A percentile compares a stretch with the other conserved stretches of the same genome.
phyloP scores from a whole-genome alignment of 495 filamentous ascomycete genomes.

The Xanthoparmelia taractica region DNA sequence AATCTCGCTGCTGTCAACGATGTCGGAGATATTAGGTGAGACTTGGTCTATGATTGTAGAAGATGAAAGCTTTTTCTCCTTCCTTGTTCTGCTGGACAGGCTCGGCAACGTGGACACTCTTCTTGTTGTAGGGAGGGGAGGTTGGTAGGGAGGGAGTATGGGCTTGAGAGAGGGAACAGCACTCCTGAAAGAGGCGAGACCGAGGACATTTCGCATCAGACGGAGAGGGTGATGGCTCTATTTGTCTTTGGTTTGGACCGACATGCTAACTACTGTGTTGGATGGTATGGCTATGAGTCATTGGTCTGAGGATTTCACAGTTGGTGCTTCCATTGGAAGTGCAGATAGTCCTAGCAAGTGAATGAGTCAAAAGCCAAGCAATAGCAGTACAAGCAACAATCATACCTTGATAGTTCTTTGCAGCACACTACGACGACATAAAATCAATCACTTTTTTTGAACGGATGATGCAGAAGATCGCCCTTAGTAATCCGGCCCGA shows the following conservation, averaged over 20 bases:
- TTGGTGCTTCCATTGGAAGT: neutral
- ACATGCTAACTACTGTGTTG: neutral
- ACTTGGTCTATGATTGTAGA: neutral
- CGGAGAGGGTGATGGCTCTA: neutral
- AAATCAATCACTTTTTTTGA: neutral
- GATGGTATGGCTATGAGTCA: neutral
- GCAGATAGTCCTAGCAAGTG: neutral
- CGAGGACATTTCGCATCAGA: slow-evolving; percentile 13
- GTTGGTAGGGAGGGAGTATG: neutral
- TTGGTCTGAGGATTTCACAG: neutral
- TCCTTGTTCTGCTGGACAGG: neutral
- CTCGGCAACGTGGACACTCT: neutral
- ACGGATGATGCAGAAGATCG: neutral
- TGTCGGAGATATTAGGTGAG: neutral
- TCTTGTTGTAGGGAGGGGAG: neutral
- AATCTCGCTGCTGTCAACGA: neutral
- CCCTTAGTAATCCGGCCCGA: slow-evolving; percentile 10
- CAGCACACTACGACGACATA: neutral
- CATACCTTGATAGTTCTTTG: neutral
- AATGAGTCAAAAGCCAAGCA: neutral
- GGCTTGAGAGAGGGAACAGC: neutral
- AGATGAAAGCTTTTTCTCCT: neutral
- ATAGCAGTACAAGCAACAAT: neutral
- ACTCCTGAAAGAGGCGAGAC: neutral
- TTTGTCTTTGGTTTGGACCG: neutral